phyloP scores from a whole-genome alignment of 371 early-diverging fungal species.

The Apophysomyces sp. region DNA sequence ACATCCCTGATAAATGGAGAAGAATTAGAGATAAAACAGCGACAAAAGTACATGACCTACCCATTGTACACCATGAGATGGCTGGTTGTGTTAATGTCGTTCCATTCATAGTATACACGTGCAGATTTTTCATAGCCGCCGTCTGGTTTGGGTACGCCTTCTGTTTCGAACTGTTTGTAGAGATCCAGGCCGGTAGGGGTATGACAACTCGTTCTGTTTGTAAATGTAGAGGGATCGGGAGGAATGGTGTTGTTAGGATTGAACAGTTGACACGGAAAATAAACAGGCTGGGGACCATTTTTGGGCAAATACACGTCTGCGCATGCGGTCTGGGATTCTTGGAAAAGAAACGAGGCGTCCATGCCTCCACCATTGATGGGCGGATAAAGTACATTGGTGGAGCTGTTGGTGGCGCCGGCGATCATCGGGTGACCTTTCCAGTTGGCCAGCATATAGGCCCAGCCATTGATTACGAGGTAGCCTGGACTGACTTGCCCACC shows the following conservation, averaged over 20 bases:
- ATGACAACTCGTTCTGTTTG: slow-evolving; percentile 66
- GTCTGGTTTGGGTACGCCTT: slow-evolving; percentile 29
- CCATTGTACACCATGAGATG: slow-evolving; percentile 72
- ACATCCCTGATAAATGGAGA: slow-evolving; percentile 32
- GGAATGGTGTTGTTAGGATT: slow-evolving; percentile 45
- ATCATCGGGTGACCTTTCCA: slow-evolving; percentile 51
- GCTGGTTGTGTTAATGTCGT: slow-evolving; percentile 47
- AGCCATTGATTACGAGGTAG: slow-evolving; percentile 53
- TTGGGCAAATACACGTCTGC: slow-evolving; percentile 46
- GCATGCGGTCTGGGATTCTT: slow-evolving; percentile 54
- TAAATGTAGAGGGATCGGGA: slow-evolving; percentile 51
- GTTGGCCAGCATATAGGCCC: slow-evolving; percentile 53
- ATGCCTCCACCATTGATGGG: slow-evolving; percentile 66
- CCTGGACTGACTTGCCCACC: slow-evolving; percentile 40
- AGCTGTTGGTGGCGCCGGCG: slow-evolving; percentile 26
- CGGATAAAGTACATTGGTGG: slow-evolving; percentile 56
- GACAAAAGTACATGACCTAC: too few relatives aligned
- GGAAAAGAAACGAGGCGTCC: slow-evolving; percentile 59
- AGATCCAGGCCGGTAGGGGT: slow-evolving; percentile 37
- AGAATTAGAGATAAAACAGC: too few relatives aligned
- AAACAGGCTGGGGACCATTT: slow-evolving; percentile 34
- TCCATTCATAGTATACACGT: slow-evolving; percentile 72
- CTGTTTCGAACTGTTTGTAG: slow-evolving; percentile 28
- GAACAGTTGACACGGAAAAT: slow-evolving; percentile 72
- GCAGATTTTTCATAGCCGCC: slow-evolving; percentile 42